Conservation (phyloP, 2,329 filamentous ascomycete species). For the Cercospora sojina region DNA sequence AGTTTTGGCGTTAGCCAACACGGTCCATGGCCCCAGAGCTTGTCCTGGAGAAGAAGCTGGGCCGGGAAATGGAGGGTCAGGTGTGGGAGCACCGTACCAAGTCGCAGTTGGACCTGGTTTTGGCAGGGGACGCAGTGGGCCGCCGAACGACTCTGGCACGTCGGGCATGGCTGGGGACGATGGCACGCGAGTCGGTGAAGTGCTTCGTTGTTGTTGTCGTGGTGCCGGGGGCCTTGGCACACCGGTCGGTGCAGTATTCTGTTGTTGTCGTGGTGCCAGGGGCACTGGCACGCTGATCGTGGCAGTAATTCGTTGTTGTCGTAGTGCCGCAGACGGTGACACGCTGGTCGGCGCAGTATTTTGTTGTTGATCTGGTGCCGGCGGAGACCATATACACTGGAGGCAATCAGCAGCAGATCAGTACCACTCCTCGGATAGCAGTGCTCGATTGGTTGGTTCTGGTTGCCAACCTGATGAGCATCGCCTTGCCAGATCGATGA, state of each 20-base stretch:
- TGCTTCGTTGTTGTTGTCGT: neutral
- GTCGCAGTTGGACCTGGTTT: neutral
- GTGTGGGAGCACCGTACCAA: neutral
- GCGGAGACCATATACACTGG: neutral
- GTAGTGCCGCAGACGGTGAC: neutral
- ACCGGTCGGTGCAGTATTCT: neutral
- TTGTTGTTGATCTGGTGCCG: neutral
- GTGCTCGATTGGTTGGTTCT: neutral
- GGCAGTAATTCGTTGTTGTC: neutral
- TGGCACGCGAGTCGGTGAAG: neutral
- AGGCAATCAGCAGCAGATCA: neutral
- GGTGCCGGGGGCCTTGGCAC: neutral
- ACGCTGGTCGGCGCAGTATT: neutral
- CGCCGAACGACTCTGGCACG: neutral
- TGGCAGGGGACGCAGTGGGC: neutral
- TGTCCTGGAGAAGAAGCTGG: neutral
- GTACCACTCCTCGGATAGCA: neutral
- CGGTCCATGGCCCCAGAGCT: neutral
- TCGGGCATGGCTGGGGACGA: neutral
- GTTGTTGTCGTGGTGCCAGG: neutral
- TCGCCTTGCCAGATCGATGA: neutral
- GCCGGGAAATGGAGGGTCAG: neutral
- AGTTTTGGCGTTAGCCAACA: neutral
- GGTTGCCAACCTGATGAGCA: neutral
- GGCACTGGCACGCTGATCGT: neutral